phyloP scores from a whole-genome alignment of 352 stramenopile genomes.

The Globisporangium orthogonon region DNA sequence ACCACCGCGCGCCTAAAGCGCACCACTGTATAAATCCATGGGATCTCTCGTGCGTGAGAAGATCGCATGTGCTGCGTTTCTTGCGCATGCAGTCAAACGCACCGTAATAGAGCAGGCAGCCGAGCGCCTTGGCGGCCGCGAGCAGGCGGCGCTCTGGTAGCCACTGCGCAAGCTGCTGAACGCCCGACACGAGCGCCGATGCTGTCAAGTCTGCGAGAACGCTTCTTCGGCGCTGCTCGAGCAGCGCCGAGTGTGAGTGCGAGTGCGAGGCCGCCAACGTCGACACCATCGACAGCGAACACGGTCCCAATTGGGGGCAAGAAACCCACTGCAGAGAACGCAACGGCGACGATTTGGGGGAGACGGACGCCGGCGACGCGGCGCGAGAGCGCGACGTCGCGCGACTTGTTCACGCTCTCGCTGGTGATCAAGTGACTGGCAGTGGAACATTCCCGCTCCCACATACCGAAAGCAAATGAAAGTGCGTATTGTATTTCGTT shows the following conservation, averaged over 20 bases:
- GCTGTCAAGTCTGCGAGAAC: conserved; percentile 37
- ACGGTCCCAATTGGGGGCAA: neutral
- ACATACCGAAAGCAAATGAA: neutral
- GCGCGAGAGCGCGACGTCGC: conserved; percentile 21
- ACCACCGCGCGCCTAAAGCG: conserved; percentile 35
- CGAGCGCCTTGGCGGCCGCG: conserved; percentile 20
- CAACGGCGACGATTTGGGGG: neutral
- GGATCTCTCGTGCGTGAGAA: neutral
- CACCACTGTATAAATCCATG: conserved; percentile 21
- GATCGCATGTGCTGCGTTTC: neutral
- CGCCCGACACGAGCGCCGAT: conserved; percentile 21
- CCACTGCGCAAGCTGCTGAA: conserved; percentile 24
- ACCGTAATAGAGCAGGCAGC: conserved; percentile 48
- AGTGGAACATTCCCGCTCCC: neutral
- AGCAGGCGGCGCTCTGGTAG: conserved; percentile 28
- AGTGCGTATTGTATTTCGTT: neutral
- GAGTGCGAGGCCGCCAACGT: neutral
- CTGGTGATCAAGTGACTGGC: conserved; percentile 32
- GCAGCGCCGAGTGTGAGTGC: conserved; percentile 17
- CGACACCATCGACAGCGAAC: neutral
- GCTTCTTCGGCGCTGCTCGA: conserved; percentile 22
- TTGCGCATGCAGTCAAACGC: conserved; percentile 4
- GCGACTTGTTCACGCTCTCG: conserved; percentile 37
- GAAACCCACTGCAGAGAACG: neutral
- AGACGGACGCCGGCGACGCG: neutral